Base-by-base conservation (phyloP, 2,329 filamentous ascomycete species). In the Trichoderma lentiforme region DNA sequence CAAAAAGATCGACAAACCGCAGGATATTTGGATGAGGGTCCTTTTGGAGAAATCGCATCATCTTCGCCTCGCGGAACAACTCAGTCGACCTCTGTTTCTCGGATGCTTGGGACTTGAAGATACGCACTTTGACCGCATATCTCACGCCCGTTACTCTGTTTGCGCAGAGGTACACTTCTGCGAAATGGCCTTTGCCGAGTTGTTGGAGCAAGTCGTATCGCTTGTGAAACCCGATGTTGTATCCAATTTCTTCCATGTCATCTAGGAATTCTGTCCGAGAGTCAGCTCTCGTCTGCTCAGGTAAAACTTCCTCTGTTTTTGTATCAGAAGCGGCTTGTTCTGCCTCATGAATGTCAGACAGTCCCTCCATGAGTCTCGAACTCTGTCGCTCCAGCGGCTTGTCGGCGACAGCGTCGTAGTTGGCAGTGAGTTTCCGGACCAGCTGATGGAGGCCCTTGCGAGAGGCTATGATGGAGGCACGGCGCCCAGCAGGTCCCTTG, bases 171-270 rank as follows among this genome's bases (percentile, higher is more conserved):
- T 26, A 97, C 93, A 68, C 65, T 6, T 68, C 12, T 93, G 93
- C 94, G 79, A 95, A 97, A 79, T 97, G 93, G 3, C 94, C 94
- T 79, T 95, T 95, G 75, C 94, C 94, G 15, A 97, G 87, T 77
- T 92, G 91, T 73, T 94, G 90, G 43, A 92, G 86, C 26, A 95
- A 85, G 6, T 87, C 90, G 81, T 95, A 97, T 9, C 63, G 70
- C 11, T 68, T 68, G 30, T n/a, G 15, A 21, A 65, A 65, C 1
- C 62, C 43, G 11, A 34, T 53, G 4, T 30, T 65, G 28, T 65
- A 65, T 9, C 26, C 51, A 6, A n/a, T 26, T 9, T 65, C 62
- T 34, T 65, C 43, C 28, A 65, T n/a, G 2, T 15, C 62, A 15
- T 65, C 62, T n/a, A 65, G 21, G 12, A 65, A 65, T 18, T 53